Percentiles rank a stretch among this genome's conserved stretches.
These are phyloP conservation scores for Xylaria sp. DNA, from an alignment of 2,329 filamentous ascomycete species.

Conservation along the genomic window DNA sequence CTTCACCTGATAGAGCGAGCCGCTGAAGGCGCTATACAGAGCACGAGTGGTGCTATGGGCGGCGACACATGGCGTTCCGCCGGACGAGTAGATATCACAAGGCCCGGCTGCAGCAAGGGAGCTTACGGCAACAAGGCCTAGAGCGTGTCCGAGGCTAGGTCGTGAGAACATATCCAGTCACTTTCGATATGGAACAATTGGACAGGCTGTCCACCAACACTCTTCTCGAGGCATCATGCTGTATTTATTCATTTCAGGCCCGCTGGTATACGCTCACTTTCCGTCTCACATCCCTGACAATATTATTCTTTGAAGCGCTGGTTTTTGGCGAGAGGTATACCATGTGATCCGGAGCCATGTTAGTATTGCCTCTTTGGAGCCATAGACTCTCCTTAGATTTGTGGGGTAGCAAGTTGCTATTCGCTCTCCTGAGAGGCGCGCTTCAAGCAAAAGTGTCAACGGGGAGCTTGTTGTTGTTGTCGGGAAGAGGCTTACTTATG, in stretches of 20 bases:
- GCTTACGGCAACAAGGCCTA: constrained; percentile 21
- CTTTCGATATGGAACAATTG: background rate
- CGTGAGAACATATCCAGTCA: constrained; percentile 21
- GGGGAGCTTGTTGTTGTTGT: background rate
- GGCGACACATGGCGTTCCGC: constrained; percentile 66
- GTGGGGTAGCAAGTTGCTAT: background rate
- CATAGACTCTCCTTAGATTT: background rate
- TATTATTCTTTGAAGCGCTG: constrained; percentile 2
- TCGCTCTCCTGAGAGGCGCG: background rate
- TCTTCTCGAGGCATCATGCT: background rate
- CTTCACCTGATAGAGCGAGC: constrained; percentile 64
- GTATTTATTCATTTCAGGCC: constrained; percentile 11
- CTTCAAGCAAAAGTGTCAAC: background rate
- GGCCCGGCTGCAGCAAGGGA: constrained; percentile 52
- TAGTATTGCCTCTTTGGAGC: background rate
- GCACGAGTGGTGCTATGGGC: constrained; percentile 70
- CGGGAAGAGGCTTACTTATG: background rate
- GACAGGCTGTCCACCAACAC: background rate
- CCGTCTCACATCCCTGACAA: background rate
- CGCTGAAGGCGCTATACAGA: constrained; percentile 59
- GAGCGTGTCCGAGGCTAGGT: constrained; percentile 5
- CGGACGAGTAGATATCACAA: constrained; percentile 65
- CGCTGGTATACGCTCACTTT: background rate
- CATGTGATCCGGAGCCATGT: background rate
- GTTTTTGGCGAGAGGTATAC: background rate